These are phyloP conservation scores for Aspergillus baeticus DNA, from an alignment of 495 filamentous ascomycete genomes.

Conservation along the genomic window DNA sequence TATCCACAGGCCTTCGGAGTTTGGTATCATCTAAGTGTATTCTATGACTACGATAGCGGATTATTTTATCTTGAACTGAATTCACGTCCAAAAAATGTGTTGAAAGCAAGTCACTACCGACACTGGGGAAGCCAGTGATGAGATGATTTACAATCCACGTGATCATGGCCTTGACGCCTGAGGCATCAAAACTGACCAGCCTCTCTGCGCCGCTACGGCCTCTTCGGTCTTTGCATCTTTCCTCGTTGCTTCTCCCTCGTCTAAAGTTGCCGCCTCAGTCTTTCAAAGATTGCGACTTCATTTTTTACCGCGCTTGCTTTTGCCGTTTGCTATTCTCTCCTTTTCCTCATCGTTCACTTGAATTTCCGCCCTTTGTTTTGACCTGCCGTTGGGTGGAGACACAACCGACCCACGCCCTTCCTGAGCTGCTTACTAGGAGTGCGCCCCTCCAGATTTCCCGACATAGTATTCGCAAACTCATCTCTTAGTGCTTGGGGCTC, in stretches of 20 bases:
- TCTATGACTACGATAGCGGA: neutral
- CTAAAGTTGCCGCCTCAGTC: neutral
- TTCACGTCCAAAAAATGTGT: neutral
- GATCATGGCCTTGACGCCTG: neutral
- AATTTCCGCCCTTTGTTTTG: slow-evolving; percentile 7
- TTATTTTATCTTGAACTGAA: slow-evolving; percentile 1
- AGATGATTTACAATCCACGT: slow-evolving; percentile 1
- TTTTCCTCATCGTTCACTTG: neutral
- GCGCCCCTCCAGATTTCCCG: neutral
- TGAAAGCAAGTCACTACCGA: neutral
- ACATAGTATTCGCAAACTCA: neutral
- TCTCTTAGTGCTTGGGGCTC: neutral
- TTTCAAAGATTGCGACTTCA: neutral
- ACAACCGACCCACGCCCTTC: slow-evolving; percentile 17
- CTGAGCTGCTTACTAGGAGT: neutral
- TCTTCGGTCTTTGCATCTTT: slow-evolving; percentile 6
- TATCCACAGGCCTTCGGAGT: neutral
- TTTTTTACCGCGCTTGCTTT: neutral
- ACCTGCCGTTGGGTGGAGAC: slow-evolving; percentile 19
- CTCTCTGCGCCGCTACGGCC: neutral
- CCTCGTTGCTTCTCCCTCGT: neutral
- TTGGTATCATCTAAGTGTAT: neutral
- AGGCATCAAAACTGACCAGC: neutral
- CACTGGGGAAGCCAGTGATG: no score
- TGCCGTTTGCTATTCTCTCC: neutral